Percentiles rank a stretch among this genome's conserved stretches.
phyloP scores from a whole-genome alignment of 192 early-diverging fungal species.

The Chytriomyces confervae region DNA sequence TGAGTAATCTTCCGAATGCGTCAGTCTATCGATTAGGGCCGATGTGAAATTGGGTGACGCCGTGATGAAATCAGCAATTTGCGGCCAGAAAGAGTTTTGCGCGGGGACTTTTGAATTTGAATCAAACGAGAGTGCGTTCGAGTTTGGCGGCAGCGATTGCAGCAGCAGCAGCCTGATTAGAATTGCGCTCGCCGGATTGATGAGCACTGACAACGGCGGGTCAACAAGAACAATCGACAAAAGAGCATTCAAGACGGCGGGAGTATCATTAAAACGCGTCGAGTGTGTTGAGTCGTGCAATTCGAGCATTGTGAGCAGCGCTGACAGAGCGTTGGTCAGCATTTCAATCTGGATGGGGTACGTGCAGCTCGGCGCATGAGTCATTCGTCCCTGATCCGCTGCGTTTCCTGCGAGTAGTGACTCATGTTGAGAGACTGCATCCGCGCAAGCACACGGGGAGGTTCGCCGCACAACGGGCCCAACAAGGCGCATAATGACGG shows the following conservation, averaged over 20 bases:
- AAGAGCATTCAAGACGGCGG: slow-evolving; percentile 24
- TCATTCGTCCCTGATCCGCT: background rate
- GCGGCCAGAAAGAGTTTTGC: slow-evolving; percentile 6
- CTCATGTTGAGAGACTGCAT: background rate
- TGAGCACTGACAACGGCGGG: slow-evolving; percentile 73
- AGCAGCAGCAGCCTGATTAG: slow-evolving; percentile 7
- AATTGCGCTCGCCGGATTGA: slow-evolving; percentile 62
- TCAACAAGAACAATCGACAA: slow-evolving; percentile 44
- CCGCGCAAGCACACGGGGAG: background rate
- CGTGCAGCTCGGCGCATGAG: background rate
- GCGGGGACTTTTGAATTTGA: background rate
- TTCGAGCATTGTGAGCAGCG: background rate
- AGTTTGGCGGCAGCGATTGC: slow-evolving; percentile 12
- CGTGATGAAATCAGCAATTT: slow-evolving; percentile 59
- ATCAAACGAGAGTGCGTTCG: background rate
- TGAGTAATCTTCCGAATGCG: slow-evolving; percentile 62
- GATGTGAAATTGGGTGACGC: slow-evolving; percentile 50
- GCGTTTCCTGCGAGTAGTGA: background rate
- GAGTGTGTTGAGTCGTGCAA: background rate
- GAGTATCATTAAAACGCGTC: background rate
- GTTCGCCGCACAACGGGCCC: no score
- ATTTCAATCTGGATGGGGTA: background rate
- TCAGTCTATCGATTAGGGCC: slow-evolving; percentile 64
- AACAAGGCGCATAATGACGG: background rate
- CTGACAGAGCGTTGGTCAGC: background rate